phyloP scores from a whole-genome alignment of 106 monocot species.

The Acanthochlamys bracteata region DNA sequence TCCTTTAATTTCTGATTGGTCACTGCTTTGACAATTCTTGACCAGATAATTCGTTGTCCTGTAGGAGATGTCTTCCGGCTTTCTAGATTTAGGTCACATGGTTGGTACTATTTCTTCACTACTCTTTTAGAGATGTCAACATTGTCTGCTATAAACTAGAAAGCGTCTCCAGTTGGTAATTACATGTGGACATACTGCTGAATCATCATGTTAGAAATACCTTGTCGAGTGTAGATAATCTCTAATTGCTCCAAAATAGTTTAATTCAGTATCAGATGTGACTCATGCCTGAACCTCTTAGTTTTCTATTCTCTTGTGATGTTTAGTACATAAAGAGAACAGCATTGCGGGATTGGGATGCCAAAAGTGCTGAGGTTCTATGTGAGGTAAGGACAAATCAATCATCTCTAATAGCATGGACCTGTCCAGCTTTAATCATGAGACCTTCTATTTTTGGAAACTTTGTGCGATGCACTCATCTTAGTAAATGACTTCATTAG shows the following conservation, averaged over 20 bases:
- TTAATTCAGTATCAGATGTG: not conserved
- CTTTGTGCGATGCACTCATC: not conserved
- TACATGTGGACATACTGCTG: too few relatives aligned
- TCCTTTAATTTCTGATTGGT: too few relatives aligned
- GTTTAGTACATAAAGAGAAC: slow-evolving; percentile 62
- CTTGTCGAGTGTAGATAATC: too few relatives aligned
- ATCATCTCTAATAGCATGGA: not conserved
- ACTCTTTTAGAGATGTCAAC: too few relatives aligned
- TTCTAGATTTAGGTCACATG: too few relatives aligned
- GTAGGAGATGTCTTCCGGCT: too few relatives aligned
- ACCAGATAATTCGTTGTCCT: too few relatives aligned
- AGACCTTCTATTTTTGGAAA: not conserved
- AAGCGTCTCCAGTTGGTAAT: too few relatives aligned
- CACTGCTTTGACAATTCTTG: too few relatives aligned
- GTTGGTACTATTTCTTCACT: too few relatives aligned
- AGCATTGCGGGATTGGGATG: slow-evolving; percentile 65
- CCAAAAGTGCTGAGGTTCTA: slow-evolving; percentile 60
- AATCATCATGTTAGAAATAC: too few relatives aligned
- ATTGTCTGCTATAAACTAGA: too few relatives aligned
- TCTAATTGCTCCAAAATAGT: not conserved
- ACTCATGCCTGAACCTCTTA: not conserved
- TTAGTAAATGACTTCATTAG: not conserved
- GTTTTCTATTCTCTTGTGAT: not conserved
- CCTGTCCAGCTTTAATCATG: not conserved
- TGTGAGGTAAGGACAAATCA: slow-evolving; percentile 53